phyloP scores from a whole-genome alignment of 176 grass and related monocot genomes.

The Aegilops tauschii region DNA sequence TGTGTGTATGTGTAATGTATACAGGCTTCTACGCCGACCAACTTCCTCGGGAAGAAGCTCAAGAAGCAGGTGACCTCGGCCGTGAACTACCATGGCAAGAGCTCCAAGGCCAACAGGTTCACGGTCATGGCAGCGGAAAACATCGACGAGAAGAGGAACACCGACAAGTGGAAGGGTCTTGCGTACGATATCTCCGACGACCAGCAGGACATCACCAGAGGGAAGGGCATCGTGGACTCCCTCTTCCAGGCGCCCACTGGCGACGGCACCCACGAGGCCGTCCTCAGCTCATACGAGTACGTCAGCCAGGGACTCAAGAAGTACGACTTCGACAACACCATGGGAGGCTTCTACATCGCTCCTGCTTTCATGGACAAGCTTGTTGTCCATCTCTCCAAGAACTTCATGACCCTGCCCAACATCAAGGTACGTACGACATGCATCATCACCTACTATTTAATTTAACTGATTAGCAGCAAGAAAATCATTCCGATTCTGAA shows the following conservation, averaged over 20 bases:
- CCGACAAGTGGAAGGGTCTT: constrained; percentile 62
- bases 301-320: constrained; percentile 74
- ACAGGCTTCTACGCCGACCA: constrained; percentile 41
- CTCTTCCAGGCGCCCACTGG: constrained; percentile 86
- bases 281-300: constrained; percentile 93
- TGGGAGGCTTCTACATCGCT: constrained; percentile 80
- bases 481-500: neutral
- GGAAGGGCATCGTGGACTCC: constrained; percentile 71
- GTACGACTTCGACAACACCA: constrained; percentile 59
- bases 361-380: constrained; percentile 96
- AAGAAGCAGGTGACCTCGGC: constrained; percentile 45
- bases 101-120: constrained; percentile 37
- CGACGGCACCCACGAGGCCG: constrained; percentile 78
- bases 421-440: constrained; percentile 49
- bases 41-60: constrained; percentile 43
- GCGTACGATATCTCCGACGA: constrained; percentile 71
- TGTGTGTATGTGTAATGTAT: neutral
- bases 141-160: constrained; percentile 39
- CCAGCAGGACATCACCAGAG: constrained; percentile 94
- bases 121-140: constrained; percentile 49
- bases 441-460: neutral
- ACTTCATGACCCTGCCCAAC: constrained; percentile 96
- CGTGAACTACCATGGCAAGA: constrained; percentile 46
- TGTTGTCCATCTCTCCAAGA: constrained; percentile 89
- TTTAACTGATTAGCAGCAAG: neutral